A percentile compares a stretch with the other conserved stretches of the same genome.
Evolutionary conservation across 2,329 filamentous ascomycete genomes (phyloP).

Genomic region (Colletotrichum sp.): DNA sequence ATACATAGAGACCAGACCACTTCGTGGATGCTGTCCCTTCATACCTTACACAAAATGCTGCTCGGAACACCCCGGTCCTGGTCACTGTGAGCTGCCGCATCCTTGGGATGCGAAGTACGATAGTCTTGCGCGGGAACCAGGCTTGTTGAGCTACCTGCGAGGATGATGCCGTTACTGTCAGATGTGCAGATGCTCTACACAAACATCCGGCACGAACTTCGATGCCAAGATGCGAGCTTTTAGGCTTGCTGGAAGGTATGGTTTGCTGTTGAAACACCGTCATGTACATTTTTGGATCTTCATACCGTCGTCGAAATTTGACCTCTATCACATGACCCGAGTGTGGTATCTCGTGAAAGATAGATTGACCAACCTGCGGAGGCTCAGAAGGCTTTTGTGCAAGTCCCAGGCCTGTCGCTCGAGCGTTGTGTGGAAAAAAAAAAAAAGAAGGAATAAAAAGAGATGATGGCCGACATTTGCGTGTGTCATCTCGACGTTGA

Average conservation of each 20-base stretch:
- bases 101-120: background rate
- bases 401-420: background rate
- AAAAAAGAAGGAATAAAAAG: background rate
- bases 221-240: background rate
- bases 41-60: background rate
- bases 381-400: background rate
- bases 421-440: background rate
- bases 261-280: background rate
- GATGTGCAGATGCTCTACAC: background rate
- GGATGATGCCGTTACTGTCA: background rate
- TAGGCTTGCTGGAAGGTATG: background rate
- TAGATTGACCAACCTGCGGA: background rate
- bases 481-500: background rate
- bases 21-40: constrained; percentile 2
- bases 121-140: background rate
- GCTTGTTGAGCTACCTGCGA: background rate
- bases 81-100: background rate
- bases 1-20: background rate
- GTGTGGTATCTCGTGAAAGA: background rate
- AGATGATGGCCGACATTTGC: background rate
- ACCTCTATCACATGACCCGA: background rate
- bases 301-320: background rate
- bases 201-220: background rate
- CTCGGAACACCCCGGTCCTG: background rate
- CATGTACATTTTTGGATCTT: background rate